These are phyloP conservation scores for Paecilomyces variotii DNA, from an alignment of 2,329 filamentous ascomycete genomes.

Conservation along the genomic window DNA sequence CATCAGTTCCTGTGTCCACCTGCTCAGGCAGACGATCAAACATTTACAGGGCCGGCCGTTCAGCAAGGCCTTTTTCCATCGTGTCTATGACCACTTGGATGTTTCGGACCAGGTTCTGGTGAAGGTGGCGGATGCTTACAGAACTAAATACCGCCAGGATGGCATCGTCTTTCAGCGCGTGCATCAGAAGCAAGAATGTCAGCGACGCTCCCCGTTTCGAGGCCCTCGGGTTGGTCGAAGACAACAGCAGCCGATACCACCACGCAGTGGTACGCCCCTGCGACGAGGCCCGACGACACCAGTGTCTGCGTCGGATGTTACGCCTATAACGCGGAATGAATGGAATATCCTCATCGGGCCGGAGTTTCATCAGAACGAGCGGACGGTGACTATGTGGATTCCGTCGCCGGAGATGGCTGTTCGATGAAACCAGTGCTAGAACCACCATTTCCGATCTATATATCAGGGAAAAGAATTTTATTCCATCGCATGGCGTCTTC, in stretches of 20 bases:
- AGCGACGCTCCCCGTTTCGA: conserved; percentile 14
- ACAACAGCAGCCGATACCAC: conserved; percentile 9
- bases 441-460: neutral
- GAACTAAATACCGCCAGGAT: conserved; percentile 25
- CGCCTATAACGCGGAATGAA: conserved; percentile 34
- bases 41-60: conserved; percentile 36
- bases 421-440: conserved; percentile 9
- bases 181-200: conserved; percentile 6
- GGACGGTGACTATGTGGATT: conserved; percentile 30
- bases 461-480: conserved; percentile 1
- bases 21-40: conserved; percentile 32
- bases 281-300: conserved; percentile 32
- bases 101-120: conserved; percentile 29
- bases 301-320: conserved; percentile 35
- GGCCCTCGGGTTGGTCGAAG: conserved; percentile 14
- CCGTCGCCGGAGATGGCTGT: conserved; percentile 23
- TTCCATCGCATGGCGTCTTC: neutral
- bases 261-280: conserved; percentile 9
- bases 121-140: conserved; percentile 28
- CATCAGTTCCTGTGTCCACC: conserved; percentile 31
- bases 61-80: conserved; percentile 36
- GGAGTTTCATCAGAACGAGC: conserved; percentile 21
- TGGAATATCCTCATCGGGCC: conserved; percentile 33
- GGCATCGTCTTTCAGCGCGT: conserved; percentile 27
- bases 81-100: conserved; percentile 35